Conservation (phyloP, 371 early-diverging fungal genomes). For the Saksenaea oblongispora region DNA sequence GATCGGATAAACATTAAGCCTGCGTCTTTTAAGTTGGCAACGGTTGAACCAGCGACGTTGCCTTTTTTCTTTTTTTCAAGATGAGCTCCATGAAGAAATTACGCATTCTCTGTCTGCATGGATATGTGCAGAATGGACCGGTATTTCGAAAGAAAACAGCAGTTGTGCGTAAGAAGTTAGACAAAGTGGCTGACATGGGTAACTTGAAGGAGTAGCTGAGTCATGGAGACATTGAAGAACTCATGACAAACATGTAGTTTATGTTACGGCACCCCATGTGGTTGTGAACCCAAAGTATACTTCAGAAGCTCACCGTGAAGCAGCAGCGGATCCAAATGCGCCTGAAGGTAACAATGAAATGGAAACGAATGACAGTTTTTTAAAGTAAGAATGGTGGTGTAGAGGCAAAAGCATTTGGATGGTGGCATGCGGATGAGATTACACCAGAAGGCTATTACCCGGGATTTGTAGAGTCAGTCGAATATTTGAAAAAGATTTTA, state of each 20-base stretch:
- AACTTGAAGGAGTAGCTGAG: no score
- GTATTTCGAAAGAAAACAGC: slow-evolving; percentile 72
- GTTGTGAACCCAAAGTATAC: slow-evolving; percentile 55
- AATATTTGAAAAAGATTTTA: slow-evolving; percentile 49
- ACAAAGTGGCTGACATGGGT: slow-evolving; percentile 65
- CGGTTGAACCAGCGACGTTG: neutral
- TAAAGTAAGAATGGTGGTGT: neutral
- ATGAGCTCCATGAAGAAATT: slow-evolving; percentile 35
- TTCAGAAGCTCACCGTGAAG: slow-evolving; percentile 53
- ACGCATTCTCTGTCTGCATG: slow-evolving; percentile 76
- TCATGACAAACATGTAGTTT: slow-evolving; percentile 40
- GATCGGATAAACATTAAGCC: neutral
- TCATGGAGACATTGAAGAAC: no score
- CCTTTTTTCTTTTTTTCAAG: neutral
- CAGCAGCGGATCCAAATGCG: slow-evolving; percentile 48
- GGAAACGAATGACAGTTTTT: no score
- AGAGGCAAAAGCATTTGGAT: slow-evolving; percentile 59
- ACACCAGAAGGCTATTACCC: slow-evolving; percentile 38
- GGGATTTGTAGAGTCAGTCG: slow-evolving; percentile 64
- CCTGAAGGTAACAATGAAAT: slow-evolving; percentile 43
- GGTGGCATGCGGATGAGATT: slow-evolving; percentile 55
- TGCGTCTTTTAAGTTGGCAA: neutral
- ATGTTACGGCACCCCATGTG: slow-evolving; percentile 65
- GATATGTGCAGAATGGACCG: slow-evolving; percentile 72
- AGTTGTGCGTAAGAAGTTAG: slow-evolving; percentile 65